A percentile compares a stretch with the other conserved stretches of the same genome.
Conservation (phyloP, 305 asterid species). For the Ajuga reptans region DNA sequence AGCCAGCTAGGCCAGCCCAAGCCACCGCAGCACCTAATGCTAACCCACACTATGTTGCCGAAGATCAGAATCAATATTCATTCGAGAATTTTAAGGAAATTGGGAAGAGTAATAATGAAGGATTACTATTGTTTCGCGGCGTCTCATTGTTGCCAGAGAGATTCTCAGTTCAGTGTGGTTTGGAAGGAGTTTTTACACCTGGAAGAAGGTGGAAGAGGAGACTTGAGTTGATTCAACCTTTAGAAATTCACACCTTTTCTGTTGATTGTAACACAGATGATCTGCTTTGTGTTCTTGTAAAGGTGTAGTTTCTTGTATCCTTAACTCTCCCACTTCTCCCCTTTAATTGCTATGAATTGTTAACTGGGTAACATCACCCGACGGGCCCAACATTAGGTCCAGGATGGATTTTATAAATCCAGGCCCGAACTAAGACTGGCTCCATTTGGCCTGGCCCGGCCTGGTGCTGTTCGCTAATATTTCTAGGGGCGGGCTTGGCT, state of each 20-base stretch:
- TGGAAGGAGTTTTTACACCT: conserved; percentile 86
- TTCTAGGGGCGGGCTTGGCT: too few species aligned
- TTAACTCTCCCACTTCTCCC: not conserved
- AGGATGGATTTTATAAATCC: not conserved
- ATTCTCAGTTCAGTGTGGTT: conserved; percentile 85
- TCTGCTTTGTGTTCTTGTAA: conserved; percentile 78
- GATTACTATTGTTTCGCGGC: conserved; percentile 75
- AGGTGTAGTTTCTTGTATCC: conserved; percentile 37
- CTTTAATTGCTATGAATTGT: too few species aligned
- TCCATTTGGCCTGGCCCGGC: not conserved
- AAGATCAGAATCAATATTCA: conserved; percentile 69
- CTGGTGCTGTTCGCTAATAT: too few species aligned
- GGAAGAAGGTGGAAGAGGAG: conserved; percentile 95
- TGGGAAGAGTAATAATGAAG: conserved; percentile 46
- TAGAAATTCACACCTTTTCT: conserved; percentile 63
- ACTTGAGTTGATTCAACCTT: conserved; percentile 78
- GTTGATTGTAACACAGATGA: conserved; percentile 83
- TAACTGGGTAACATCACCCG: not conserved
- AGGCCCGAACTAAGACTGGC: not conserved
- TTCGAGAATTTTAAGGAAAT: conserved; percentile 42
- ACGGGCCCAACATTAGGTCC: not conserved
- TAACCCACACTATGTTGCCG: conserved; percentile 46
- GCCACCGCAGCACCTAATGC: conserved; percentile 41
- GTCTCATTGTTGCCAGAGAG: conserved; percentile 77
- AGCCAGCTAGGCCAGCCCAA: conserved; percentile 47